Evolutionary conservation across 2,329 filamentous ascomycete species (phyloP), one percentile per base, ranked within the genome.

Genomic region (Penicillium sp.): DNA sequence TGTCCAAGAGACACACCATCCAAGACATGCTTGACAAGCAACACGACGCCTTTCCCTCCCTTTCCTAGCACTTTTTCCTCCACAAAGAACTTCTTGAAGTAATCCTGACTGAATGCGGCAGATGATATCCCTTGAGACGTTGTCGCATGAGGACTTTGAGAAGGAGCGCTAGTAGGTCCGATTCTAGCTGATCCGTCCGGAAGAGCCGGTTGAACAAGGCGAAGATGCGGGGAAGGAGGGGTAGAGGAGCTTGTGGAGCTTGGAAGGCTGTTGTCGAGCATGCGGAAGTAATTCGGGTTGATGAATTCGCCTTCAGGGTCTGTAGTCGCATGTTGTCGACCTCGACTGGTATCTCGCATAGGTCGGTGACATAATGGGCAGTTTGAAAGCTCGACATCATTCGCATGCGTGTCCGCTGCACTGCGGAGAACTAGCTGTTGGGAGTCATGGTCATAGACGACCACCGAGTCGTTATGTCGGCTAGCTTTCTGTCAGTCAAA

Each of bases 281-380:
- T 92, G 67, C 90, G 90, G 75, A 99, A 99, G 79, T 99, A 99
- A 49, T 92, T 86, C 2, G 92, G 92, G 67, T 92, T 88, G 64
- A 97, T 89, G 70, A 92, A 97, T 54, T 87, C 83, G 47, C 88
- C 82, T 66, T 68, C 72, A 60, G 64, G 69, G 62, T 62, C 71
- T 51, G 58, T 41, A 37, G 71, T 61, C 6, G 54, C 70, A 57
- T 64, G 65, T 49, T 68, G 68, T 27, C 70, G 67, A 20, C 69
- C 68, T 23, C 69, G 65, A 42, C 83, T 81, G 18, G 60, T 81
- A 72, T 73, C 86, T 27, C 75, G 79, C 63, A 85, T 82, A 18
- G 90, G 85, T 51, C 89, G 88, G 70, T 92, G 90, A 72, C 93
- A 97, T 67, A 91, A 90, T n/a, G 95, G 94, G 69, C 95, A 99